Evolutionary conservation across 2,329 filamentous ascomycete species (phyloP), one percentile per base, ranked within the genome.

Genomic region (Teratosphaeria pseudoeucalypti): DNA sequence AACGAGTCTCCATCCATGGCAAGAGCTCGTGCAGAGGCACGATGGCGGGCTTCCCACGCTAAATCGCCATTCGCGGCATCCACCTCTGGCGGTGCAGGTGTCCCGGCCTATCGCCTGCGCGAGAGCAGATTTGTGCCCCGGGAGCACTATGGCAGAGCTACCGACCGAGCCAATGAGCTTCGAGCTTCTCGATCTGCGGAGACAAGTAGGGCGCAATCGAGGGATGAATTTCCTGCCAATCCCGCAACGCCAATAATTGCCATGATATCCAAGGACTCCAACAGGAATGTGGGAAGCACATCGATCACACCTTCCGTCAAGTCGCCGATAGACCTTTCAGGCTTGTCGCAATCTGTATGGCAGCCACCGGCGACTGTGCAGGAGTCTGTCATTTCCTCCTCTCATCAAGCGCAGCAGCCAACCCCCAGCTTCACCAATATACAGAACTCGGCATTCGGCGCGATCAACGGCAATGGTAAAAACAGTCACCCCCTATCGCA

Each of bases 71-170:
- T 54, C 16, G 53, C 53, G 19, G 23, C 19, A 14, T 32, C 27
- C 19, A 14, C 14, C n/a, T 54, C 57, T 34, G 43, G 55, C 6
- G 57, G 62, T 47, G 63, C 60, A 1, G 65, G 70, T 23, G 65
- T 73, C 1, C 72, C 72, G 23, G 72, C 71, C 23, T 74, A 74
- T 59, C 62, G 71, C 23, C 58, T 70, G 14, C 65, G 72, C 12
- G 71, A 73, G 57, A 72, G 70, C 65, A 68, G 64, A 47, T 74
- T 74, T 52, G 71, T 74, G 10, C 69, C 72, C 6, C 65, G 70
- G 10, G 70, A 73, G 57, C 64, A 72, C 6, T 73, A 74, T 56
- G 66, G 63, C 3, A 61, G 64, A n/a, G 71, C 71, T 2, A 66
- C 70, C n/a, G 68, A 72, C 49, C 67, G 67, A 37, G 65, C 72